phyloP scores from a whole-genome alignment of 176 grass and related monocot genomes.

The Bolboschoenus planiculmis region DNA sequence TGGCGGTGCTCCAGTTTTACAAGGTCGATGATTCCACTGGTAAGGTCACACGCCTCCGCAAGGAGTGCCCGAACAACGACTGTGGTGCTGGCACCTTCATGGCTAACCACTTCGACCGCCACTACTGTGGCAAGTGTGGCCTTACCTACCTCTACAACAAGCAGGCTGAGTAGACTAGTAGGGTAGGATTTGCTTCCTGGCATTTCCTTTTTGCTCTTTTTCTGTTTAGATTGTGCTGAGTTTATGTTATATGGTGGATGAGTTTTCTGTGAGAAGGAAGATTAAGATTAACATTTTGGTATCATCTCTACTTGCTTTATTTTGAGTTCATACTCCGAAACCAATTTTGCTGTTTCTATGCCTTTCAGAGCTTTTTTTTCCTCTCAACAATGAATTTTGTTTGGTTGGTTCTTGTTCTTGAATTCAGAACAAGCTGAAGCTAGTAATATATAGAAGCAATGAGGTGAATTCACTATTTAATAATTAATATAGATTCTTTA shows the following conservation, averaged over 20 bases:
- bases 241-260: neutral
- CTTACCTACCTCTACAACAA: conserved; percentile 40
- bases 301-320: neutral
- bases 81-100: conserved; percentile 36
- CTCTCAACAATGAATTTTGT: neutral
- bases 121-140: conserved; percentile 36
- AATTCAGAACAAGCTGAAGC: neutral
- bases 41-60: conserved; percentile 31
- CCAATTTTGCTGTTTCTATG: neutral
- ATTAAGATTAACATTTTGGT: conserved; percentile 9
- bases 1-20: conserved; percentile 28
- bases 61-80: conserved; percentile 33
- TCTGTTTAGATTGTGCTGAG: neutral
- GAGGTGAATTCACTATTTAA: neutral
- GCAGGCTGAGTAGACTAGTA: conserved; percentile 8
- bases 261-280: neutral
- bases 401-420: neutral
- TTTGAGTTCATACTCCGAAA: conserved; percentile 6
- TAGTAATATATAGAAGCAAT: neutral
- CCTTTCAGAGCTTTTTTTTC: neutral
- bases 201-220: neutral
- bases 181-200: neutral
- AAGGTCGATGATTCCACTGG: conserved; percentile 25
- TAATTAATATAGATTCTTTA: neutral
- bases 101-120: conserved; percentile 39